A percentile compares a stretch with the other conserved stretches of the same genome.
These are phyloP conservation scores for Striga asiatica DNA, from an alignment of 257 asterid genomes.

Conservation along the genomic window DNA sequence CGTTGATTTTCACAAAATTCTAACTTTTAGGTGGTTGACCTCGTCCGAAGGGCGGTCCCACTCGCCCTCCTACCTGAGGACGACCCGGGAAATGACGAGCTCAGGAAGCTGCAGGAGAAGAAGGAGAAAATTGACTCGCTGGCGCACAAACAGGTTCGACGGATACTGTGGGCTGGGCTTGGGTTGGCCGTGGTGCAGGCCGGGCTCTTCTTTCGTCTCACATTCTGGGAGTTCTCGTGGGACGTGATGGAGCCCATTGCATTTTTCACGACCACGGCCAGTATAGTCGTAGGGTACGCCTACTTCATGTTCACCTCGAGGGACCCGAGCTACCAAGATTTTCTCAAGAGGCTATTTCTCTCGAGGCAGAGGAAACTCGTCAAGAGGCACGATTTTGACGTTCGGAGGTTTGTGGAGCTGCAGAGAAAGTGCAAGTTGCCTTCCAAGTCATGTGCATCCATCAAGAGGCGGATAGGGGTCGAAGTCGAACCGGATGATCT, in stretches of 20 bases:
- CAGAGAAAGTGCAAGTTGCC: conserved; percentile 25
- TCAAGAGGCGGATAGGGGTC: conserved; percentile 24
- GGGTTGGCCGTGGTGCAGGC: conserved; percentile 35
- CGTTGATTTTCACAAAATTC: neutral
- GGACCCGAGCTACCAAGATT: conserved; percentile 54
- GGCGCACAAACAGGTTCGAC: conserved; percentile 54
- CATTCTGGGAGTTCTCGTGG: conserved; percentile 73
- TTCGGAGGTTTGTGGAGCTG: conserved; percentile 34
- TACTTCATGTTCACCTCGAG: conserved; percentile 48
- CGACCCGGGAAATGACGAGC: conserved; percentile 28
- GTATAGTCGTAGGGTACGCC: conserved; percentile 40
- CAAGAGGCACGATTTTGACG: conserved; percentile 28
- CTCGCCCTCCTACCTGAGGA: conserved; percentile 45
- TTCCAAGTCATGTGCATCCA: conserved; percentile 14
- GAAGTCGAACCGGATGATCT: conserved; percentile 33
- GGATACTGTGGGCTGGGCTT: conserved; percentile 50
- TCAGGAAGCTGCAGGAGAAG: conserved; percentile 30
- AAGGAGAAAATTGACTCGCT: conserved; percentile 36
- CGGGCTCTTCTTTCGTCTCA: conserved; percentile 46
- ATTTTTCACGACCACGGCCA: conserved; percentile 36
- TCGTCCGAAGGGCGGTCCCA: conserved; percentile 65
- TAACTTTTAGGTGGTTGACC: conserved; percentile 52
- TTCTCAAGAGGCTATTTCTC: conserved; percentile 40
- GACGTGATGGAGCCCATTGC: conserved; percentile 77
- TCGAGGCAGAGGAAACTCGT: conserved; percentile 51